Evolutionary conservation across 2,329 filamentous ascomycete species (phyloP).

Genomic region (Aspergillus brunneoviolaceus): DNA sequence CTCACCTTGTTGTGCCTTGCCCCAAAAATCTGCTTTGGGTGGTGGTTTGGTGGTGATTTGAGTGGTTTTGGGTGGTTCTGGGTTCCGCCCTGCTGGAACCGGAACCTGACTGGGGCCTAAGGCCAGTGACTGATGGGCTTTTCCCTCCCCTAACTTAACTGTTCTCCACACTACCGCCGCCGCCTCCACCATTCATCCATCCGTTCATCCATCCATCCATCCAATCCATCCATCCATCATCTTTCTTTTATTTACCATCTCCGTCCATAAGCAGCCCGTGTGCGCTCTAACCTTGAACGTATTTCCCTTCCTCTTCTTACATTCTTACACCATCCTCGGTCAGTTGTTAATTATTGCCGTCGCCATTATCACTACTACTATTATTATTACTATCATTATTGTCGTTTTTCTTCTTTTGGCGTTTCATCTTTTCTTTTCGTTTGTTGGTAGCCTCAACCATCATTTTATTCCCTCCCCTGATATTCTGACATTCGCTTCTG

Average conservation of each 20-base stretch:
- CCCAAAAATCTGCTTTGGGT: neutral
- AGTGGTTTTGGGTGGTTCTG: slow-evolving; percentile 1
- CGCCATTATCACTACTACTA: neutral
- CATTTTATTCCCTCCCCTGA: neutral
- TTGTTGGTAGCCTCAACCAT: neutral
- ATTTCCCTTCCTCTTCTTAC: neutral
- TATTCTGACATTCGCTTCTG: neutral
- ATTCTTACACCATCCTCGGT: neutral
- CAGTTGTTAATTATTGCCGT: neutral
- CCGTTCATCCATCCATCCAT: too few relatives aligned
- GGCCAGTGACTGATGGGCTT: slow-evolving; percentile 9
- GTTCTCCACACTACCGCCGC: slow-evolving; percentile 10
- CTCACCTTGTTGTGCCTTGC: neutral
- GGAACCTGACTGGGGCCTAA: slow-evolving; percentile 17
- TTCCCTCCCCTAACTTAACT: neutral
- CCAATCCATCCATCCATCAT: neutral
- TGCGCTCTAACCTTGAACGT: neutral
- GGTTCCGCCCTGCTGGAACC: slow-evolving; percentile 24
- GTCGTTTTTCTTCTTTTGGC: neutral
- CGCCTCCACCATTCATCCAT: neutral
- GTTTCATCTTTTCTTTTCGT: neutral
- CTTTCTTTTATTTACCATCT: slow-evolving; percentile 5
- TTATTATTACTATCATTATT: neutral
- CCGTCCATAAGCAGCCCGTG: slow-evolving; percentile 1
- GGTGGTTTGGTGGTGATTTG: neutral